These are phyloP conservation scores for Rhinocladiella mackenziei DNA, from an alignment of 2,329 filamentous ascomycete species.

Conservation along the genomic window DNA sequence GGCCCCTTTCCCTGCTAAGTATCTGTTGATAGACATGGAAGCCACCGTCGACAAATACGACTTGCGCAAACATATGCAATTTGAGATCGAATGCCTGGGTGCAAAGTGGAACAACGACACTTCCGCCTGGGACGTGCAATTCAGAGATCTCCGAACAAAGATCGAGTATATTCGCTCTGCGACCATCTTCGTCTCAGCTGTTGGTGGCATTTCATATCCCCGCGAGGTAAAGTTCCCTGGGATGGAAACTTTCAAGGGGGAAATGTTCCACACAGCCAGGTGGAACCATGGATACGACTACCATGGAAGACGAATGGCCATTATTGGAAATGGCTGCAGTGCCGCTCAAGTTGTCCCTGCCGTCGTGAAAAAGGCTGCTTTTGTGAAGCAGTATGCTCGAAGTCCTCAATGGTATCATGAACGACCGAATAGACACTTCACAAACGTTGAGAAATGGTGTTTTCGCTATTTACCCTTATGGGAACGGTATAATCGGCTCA, in stretches of 20 bases:
- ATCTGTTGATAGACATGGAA: conserved; percentile 33
- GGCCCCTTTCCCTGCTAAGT: neutral
- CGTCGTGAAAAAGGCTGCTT: neutral
- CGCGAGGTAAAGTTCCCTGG: conserved; percentile 42
- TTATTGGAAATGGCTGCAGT: conserved; percentile 56
- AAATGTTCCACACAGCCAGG: conserved; percentile 55
- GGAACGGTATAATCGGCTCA: conserved; percentile 5
- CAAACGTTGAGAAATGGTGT: conserved; percentile 46
- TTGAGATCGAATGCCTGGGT: conserved; percentile 26
- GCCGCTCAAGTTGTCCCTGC: conserved; percentile 55
- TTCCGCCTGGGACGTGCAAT: conserved; percentile 30
- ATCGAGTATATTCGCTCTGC: conserved; percentile 13
- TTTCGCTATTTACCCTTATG: conserved; percentile 32
- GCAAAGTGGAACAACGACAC: conserved; percentile 28
- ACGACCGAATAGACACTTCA: conserved; percentile 13
- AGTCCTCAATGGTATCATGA: neutral
- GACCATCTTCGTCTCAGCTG: conserved; percentile 32
- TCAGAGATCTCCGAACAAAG: conserved; percentile 26
- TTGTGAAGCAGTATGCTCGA: conserved; percentile 27
- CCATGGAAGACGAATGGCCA: conserved; percentile 52
- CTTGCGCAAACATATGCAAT: conserved; percentile 29
- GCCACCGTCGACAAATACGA: conserved; percentile 34
- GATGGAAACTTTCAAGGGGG: conserved; percentile 50
- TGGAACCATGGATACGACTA: conserved; percentile 50
- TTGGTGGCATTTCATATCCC: conserved; percentile 33